Conservation (phyloP, 208 protist species). For the Wallacemonas collosoma region DNA sequence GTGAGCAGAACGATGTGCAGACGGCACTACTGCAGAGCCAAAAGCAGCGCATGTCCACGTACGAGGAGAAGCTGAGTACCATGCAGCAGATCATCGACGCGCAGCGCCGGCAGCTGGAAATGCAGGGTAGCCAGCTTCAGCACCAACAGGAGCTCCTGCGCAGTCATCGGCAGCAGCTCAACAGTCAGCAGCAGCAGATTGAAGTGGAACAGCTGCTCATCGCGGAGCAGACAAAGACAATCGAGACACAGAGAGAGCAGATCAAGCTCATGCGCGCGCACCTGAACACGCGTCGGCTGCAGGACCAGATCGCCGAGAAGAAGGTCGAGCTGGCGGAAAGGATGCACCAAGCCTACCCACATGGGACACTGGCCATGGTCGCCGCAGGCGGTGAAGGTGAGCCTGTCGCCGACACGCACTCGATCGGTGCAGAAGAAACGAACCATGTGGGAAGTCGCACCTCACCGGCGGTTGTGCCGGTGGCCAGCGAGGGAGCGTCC, state of each 20-base stretch:
- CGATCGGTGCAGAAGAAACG: too few species aligned
- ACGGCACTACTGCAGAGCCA: slow-evolving; percentile 75
- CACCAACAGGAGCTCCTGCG: slow-evolving; percentile 51
- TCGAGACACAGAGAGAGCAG: slow-evolving; percentile 69
- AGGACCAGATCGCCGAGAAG: slow-evolving; percentile 29
- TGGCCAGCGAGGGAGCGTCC: background rate
- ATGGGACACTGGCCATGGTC: background rate
- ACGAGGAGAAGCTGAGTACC: slow-evolving; percentile 79
- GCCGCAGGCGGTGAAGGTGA: background rate
- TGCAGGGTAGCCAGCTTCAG: slow-evolving; percentile 52
- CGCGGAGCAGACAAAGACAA: slow-evolving; percentile 68
- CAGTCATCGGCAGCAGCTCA: slow-evolving; percentile 49
- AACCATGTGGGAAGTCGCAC: too few species aligned
- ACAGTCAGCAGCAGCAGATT: slow-evolving; percentile 65
- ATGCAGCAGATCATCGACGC: slow-evolving; percentile 88
- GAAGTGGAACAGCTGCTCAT: slow-evolving; percentile 71
- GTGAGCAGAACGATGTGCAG: slow-evolving; percentile 89
- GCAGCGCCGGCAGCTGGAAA: slow-evolving; percentile 60
- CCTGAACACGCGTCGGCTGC: slow-evolving; percentile 27
- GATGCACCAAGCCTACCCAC: slow-evolving; percentile 16
- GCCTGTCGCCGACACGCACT: too few species aligned
- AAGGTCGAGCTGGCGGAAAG: slow-evolving; percentile 32
- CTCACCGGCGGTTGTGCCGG: too few species aligned
- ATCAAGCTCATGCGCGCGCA: slow-evolving; percentile 63
- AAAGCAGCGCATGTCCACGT: slow-evolving; percentile 77